Base-by-base conservation (phyloP, 1,284 basidiomycete genomes). In the Marasmius oreades region DNA sequence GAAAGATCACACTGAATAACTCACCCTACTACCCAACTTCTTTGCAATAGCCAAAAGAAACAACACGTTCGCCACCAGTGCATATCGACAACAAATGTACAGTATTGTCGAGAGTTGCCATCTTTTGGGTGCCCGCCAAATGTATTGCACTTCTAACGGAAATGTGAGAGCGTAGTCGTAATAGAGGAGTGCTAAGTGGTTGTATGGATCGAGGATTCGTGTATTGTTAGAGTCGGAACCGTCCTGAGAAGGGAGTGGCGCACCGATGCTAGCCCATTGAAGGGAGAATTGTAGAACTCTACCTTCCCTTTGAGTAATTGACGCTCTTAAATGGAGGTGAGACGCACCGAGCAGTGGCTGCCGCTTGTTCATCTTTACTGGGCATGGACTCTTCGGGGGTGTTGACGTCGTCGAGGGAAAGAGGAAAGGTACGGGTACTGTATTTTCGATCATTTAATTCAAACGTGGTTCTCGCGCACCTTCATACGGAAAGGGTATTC, bases 81-180 rank as follows among this genome's bases (percentile, higher is more conserved):
- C 69, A 51, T 73, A 75, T 18, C 73, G 72, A 58, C 70, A 73
- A 18, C 67, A 60, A 16, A 73, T 58, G 61, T 74, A 75, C 43
- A 75, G 65, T 5, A 66, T 55, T 2, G 72, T 71, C 3, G 70
- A 71, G 0, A 68, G 28, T n/a, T 42, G 39, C 14, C 16, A 20
- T 11, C 64, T 63, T 28, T 67, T 67, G 57, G 62, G 66, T 34
- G 60, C 43, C 22, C 59, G 43, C 73, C 73, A 75, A 45, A 75
- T 66, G 56, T 70, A 73, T 44, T 66, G 61, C 24, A 73, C 63
- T 57, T 75, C 72, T 47, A 59, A 55, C 0, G 63, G 64, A 54
- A 73, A 69, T 3, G 71, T 73, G 42, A 75, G 61, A 11, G 60
- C 59, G 51, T 70, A 73, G 59, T 73, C 72, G 50, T 70, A 74